Evolutionary conservation across 805 yeast genomes (phyloP).

Genomic region (Saturnispora sekii): DNA sequence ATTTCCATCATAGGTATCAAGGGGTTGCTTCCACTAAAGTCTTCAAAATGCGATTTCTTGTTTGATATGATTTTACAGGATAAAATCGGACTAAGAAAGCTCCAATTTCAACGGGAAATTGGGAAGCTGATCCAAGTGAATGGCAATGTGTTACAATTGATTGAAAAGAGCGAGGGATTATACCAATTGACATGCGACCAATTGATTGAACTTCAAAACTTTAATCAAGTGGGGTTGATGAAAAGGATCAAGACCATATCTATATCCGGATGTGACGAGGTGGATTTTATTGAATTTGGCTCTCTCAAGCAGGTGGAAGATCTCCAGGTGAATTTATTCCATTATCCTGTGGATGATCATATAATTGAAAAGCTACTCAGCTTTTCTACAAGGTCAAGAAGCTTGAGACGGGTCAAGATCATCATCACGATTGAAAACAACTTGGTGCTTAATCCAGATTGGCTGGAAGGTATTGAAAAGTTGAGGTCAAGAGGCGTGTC

Average conservation of each 20-base stretch:
- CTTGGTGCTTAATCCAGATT: background rate
- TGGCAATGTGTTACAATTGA: too few species aligned
- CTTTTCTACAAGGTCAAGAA: background rate
- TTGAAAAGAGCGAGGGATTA: too few species aligned
- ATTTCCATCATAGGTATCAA: too few species aligned
- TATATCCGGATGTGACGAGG: background rate
- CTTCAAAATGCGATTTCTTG: too few species aligned
- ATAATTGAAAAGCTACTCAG: background rate
- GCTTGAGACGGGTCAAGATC: background rate
- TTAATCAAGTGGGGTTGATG: background rate
- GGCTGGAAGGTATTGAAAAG: too few species aligned
- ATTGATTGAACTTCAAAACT: background rate
- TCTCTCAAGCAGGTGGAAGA: background rate
- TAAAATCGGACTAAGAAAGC: too few species aligned
- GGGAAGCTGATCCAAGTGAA: too few species aligned
- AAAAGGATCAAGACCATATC: background rate
- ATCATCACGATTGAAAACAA: background rate
- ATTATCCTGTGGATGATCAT: background rate
- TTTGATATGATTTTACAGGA: too few species aligned
- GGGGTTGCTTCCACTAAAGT: too few species aligned
- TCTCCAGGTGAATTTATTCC: background rate
- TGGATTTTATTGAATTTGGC: background rate
- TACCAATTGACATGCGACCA: background rate
- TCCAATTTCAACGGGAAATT: too few species aligned
- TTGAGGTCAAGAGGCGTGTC: too few species aligned